These are phyloP conservation scores for Fusarium aywerte DNA, from an alignment of 2,329 filamentous ascomycete species.

Conservation along the genomic window DNA sequence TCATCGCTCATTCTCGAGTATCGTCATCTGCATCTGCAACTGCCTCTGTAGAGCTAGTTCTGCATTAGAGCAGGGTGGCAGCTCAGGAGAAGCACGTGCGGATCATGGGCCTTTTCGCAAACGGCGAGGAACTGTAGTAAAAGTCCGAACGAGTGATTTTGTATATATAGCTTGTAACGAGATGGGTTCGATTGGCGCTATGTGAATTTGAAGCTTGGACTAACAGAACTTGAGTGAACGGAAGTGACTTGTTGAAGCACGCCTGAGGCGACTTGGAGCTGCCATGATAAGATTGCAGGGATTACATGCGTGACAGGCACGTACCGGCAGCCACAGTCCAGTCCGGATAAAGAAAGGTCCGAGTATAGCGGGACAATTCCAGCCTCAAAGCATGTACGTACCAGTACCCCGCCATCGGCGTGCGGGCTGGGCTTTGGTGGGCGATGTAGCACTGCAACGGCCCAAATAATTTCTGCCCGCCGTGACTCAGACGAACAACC, in stretches of 20 bases:
- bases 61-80: conserved; percentile 48
- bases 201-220: conserved; percentile 13
- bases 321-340: conserved; percentile 2
- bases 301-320: conserved; percentile 25
- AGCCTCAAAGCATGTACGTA: conserved; percentile 23
- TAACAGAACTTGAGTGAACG: conserved; percentile 21
- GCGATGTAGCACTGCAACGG: conserved; percentile 30
- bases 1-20: conserved; percentile 64
- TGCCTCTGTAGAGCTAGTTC: conserved; percentile 42
- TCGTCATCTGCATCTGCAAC: conserved; percentile 48
- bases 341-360: conserved; percentile 32
- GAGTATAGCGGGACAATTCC: conserved; percentile 8
- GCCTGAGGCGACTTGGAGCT: conserved; percentile 32
- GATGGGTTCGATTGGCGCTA: conserved; percentile 14
- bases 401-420: conserved; percentile 43
- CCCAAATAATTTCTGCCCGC: conserved; percentile 44
- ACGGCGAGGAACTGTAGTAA: conserved; percentile 1
- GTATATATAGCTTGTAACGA: conserved; percentile 6
- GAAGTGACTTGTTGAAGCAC: conserved; percentile 28
- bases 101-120: conserved; percentile 40
- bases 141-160: background rate
- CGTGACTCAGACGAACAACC: conserved; percentile 43
- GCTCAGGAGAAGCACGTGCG: conserved; percentile 43
- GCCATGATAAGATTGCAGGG: conserved; percentile 45
- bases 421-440: conserved; percentile 22